Conservation (phyloP, 768 basidiomycete species). For the Dioszegia aurantiaca region DNA sequence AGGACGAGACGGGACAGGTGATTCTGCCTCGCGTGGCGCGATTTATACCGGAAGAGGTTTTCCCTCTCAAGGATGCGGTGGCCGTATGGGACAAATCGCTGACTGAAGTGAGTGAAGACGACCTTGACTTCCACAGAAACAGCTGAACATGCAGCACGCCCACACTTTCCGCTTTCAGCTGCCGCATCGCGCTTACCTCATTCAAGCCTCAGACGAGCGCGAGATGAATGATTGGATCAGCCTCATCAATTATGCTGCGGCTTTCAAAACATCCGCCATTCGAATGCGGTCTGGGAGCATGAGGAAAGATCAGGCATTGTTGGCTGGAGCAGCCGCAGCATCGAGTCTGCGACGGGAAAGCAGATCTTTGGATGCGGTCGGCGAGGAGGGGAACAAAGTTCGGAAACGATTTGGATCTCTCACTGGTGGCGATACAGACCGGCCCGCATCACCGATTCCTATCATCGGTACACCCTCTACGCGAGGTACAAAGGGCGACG, state of each 20-base stretch:
- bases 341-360: slow-evolving; percentile 67
- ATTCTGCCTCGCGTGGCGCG: slow-evolving; percentile 52
- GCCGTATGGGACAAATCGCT: slow-evolving; percentile 78
- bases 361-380: background rate
- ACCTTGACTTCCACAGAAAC: background rate
- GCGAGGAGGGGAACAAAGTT: background rate
- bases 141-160: slow-evolving; percentile 57
- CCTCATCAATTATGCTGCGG: slow-evolving; percentile 86
- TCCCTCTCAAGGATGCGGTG: slow-evolving; percentile 72
- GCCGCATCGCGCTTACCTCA: slow-evolving; percentile 66
- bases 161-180: slow-evolving; percentile 75
- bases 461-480: background rate
- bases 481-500: background rate
- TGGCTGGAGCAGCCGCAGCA: slow-evolving; percentile 81
- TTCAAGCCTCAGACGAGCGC: slow-evolving; percentile 66
- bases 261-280: slow-evolving; percentile 81
- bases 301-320: slow-evolving; percentile 66
- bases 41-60: slow-evolving; percentile 75
- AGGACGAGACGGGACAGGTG: slow-evolving; percentile 11
- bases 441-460: background rate
- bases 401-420: background rate
- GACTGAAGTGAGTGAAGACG: slow-evolving; percentile 61
- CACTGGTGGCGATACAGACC: background rate
- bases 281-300: slow-evolving; percentile 73
- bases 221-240: slow-evolving; percentile 89